phyloP scores from a whole-genome alignment of 805 yeast species.

The Wickerhamiella bombiphila region DNA sequence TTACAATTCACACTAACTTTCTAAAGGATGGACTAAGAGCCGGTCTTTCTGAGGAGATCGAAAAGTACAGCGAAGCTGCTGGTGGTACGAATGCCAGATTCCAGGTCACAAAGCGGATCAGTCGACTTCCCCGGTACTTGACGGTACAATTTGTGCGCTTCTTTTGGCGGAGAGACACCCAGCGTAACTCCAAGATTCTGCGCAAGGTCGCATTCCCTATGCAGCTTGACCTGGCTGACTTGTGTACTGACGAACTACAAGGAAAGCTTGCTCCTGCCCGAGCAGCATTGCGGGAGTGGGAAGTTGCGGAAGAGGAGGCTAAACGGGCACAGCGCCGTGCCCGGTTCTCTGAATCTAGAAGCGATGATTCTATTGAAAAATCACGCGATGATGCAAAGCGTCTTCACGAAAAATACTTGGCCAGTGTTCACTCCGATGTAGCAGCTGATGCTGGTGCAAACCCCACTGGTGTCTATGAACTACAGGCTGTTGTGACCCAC shows the following conservation, averaged over 20 bases:
- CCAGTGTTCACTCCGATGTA: conserved; percentile 28
- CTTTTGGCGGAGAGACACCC: conserved; percentile 88
- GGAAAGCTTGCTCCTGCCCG: conserved; percentile 52
- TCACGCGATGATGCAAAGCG: conserved; percentile 15
- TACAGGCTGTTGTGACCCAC: conserved; percentile 76
- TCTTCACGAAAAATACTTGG: conserved; percentile 19
- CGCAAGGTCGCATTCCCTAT: conserved; percentile 92
- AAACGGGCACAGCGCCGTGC: conserved; percentile 58
- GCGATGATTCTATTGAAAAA: conserved; percentile 22
- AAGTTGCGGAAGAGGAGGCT: conserved; percentile 59
- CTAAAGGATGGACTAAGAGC: conserved; percentile 69
- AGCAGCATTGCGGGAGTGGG: conserved; percentile 62
- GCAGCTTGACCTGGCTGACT: conserved; percentile 74
- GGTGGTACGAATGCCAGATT: conserved; percentile 60
- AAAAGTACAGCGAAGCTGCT: conserved; percentile 50
- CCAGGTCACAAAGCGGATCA: conserved; percentile 42
- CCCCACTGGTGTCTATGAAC: conserved; percentile 75
- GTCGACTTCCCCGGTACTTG: conserved; percentile 71
- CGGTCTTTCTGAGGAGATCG: conserved; percentile 61
- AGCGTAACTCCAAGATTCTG: conserved; percentile 80
- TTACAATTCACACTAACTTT: conserved; percentile 70
- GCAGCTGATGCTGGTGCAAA: conserved; percentile 46
- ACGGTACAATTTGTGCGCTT: conserved; percentile 89
- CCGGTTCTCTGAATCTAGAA: conserved; percentile 20
- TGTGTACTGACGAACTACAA: conserved; percentile 66